Evolutionary conservation across 257 asterid genomes (phyloP).

Genomic region (Nicotiana knightiana): DNA sequence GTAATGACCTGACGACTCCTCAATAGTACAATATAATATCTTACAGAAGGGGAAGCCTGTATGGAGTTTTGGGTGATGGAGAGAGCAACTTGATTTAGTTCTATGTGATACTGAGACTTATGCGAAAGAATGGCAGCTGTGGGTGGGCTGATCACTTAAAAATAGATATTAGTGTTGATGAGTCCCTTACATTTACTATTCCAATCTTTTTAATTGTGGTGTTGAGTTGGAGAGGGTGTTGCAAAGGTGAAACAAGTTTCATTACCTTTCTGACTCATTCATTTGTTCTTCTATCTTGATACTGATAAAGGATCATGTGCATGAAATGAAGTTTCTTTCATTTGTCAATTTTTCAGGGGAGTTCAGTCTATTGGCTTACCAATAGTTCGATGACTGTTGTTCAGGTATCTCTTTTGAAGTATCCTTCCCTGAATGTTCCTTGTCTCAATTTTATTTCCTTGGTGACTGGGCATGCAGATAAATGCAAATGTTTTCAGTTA

Average conservation of each 20-base stretch:
- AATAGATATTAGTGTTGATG: neutral
- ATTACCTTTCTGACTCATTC: neutral
- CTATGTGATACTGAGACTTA: neutral
- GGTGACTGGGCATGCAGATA: neutral
- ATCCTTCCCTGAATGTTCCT: neutral
- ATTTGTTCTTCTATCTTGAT: neutral
- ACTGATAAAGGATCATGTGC: neutral
- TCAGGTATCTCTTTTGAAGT: slow-evolving; percentile 42
- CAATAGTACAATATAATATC: neutral
- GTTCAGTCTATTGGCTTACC: slow-evolving; percentile 78
- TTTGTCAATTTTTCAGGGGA: slow-evolving; percentile 59
- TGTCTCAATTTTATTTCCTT: neutral
- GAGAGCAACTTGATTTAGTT: neutral
- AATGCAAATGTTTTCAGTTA: neutral
- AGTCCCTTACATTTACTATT: neutral
- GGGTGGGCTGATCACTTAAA: neutral
- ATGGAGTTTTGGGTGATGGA: neutral
- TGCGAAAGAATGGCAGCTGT: neutral
- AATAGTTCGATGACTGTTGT: slow-evolving; percentile 56
- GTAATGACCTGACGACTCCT: neutral
- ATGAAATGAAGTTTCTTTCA: neutral
- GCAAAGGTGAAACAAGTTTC: neutral
- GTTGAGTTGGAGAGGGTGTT: neutral
- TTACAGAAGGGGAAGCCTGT: neutral
- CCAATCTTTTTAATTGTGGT: neutral